Evolutionary conservation across 352 stramenopile genomes (phyloP), one percentile per base, ranked within the genome.

Genomic region (Phytophthora sp.): DNA sequence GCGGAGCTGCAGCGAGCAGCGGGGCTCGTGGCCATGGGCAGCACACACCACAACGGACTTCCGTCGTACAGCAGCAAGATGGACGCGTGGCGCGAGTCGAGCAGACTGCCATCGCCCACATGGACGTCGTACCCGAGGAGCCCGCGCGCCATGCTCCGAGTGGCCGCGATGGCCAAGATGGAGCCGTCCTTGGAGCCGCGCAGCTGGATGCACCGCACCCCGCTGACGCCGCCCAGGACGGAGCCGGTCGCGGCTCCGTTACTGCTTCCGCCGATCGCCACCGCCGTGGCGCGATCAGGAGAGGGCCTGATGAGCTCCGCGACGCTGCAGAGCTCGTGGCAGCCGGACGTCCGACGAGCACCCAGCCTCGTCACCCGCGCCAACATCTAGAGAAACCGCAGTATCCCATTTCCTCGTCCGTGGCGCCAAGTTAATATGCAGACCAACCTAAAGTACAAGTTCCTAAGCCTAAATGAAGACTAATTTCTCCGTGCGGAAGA

Each of bases 141-240:
- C 27, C 72, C 72, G 5, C 72, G 72, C 1, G 68, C 72, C 10
- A 80, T 80, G 72, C 72, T 80, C 9, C 72, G 72, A 6, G 72
- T 64, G 12, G 69, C 69, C 4, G 69, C 69, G 20, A 34, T 72
- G 35, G 46, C 56, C 24, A 77, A 80, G 48, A 64, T 65, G 51
- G 64, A 72, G 30, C 54, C 68, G 15, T 20, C 24, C 12, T 41
- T 66, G 31, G 57, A 76, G 11, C 3, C 30, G 7, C 57, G 37
- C 8, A 30, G 24, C 12, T 76, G 63, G 55, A 61, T 69, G 49
- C 49, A 57, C 20, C 46, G 26, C 28, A 54, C 35, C 21, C 35
- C 48, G 10, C 8, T 58, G 5, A 50, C 37, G 0, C 38, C 52
- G 18, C 44, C 58, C 12, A 72, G 62, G 35, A n/a, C 32, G 9